A percentile compares a stretch with the other conserved stretches of the same genome.
These are phyloP conservation scores for Mycosphaerella arachidis DNA, from an alignment of 2,329 filamentous ascomycete genomes.

Conservation along the genomic window DNA sequence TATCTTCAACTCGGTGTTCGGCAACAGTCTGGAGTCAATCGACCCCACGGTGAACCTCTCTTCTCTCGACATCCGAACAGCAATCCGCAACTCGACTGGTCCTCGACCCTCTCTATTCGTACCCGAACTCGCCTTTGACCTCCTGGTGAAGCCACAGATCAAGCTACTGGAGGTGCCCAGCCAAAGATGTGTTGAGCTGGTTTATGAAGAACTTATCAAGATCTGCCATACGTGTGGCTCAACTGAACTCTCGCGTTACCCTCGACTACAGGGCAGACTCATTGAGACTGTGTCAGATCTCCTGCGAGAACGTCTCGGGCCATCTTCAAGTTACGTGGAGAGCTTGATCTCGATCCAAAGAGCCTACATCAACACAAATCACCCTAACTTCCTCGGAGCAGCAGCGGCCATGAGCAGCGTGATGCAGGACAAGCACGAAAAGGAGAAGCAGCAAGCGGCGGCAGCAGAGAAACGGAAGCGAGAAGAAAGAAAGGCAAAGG, in stretches of 20 bases:
- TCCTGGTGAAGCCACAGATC: conserved; percentile 97
- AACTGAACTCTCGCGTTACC: conserved; percentile 86
- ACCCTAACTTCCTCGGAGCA: conserved; percentile 95
- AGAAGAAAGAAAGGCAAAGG: conserved; percentile 77
- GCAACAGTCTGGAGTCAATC: conserved; percentile 91
- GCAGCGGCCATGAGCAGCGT: conserved; percentile 97
- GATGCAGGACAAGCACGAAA: conserved; percentile 89
- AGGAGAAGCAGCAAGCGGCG: conserved; percentile 74
- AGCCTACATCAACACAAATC: conserved; percentile 98
- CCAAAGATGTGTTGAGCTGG: conserved; percentile 93
- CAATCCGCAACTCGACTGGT: conserved; percentile 95
- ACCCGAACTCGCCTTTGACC: conserved; percentile 93
- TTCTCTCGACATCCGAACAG: conserved; percentile 89
- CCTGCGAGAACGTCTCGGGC: conserved; percentile 83
- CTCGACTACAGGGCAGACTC: conserved; percentile 88
- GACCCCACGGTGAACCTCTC: conserved; percentile 95
- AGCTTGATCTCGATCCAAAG: conserved; percentile 95
- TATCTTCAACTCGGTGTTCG: conserved; percentile 98
- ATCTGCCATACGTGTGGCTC: conserved; percentile 98
- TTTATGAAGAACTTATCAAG: conserved; percentile 98
- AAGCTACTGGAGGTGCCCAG: conserved; percentile 92
- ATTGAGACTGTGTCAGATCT: conserved; percentile 98
- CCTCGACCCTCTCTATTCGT: conserved; percentile 94
- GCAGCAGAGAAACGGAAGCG: conserved; percentile 83
- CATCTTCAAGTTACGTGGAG: conserved; percentile 85